A percentile compares a stretch with the other conserved stretches of the same genome.
phyloP scores from a whole-genome alignment of 331 rosid species.

The Quercus tomentella region DNA sequence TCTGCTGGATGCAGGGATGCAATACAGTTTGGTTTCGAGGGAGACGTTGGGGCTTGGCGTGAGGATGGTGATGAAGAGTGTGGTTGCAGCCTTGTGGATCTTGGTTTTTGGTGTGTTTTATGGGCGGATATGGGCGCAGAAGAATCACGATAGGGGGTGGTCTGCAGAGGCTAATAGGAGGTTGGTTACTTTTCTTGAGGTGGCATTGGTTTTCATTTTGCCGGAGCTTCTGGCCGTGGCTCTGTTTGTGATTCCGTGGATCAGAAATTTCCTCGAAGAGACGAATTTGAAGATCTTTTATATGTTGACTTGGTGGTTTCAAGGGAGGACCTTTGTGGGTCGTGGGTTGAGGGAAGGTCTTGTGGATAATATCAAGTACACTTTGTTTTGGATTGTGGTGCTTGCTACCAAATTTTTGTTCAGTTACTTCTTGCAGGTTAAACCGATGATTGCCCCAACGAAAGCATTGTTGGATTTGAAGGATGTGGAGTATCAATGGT shows the following conservation, averaged over 20 bases:
- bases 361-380: constrained; percentile 72
- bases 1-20: constrained; percentile 81
- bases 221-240: constrained; percentile 79
- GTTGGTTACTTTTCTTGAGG: constrained; percentile 61
- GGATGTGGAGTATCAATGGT: constrained; percentile 61
- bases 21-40: constrained; percentile 75
- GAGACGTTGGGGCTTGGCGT: constrained; percentile 74
- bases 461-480: constrained; percentile 45
- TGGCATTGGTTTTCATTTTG: constrained; percentile 49
- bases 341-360: constrained; percentile 98
- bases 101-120: constrained; percentile 69
- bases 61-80: constrained; percentile 74
- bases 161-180: constrained; percentile 57
- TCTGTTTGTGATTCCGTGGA: constrained; percentile 84
- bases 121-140: constrained; percentile 81
- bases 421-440: constrained; percentile 92
- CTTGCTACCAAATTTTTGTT: constrained; percentile 81
- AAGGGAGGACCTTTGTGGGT: constrained; percentile 87
- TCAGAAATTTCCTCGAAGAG: constrained; percentile 84
- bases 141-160: constrained; percentile 57
- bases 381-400: constrained; percentile 83
- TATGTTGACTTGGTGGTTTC: constrained; percentile 93
- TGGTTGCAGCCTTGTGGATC: constrained; percentile 75
- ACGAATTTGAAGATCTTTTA: constrained; percentile 86
- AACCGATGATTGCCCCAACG: constrained; percentile 84